Percentiles rank a stretch among this genome's conserved stretches.
Conservation (phyloP, 441 rosid genomes). For the Adansonia rubrostipa region DNA sequence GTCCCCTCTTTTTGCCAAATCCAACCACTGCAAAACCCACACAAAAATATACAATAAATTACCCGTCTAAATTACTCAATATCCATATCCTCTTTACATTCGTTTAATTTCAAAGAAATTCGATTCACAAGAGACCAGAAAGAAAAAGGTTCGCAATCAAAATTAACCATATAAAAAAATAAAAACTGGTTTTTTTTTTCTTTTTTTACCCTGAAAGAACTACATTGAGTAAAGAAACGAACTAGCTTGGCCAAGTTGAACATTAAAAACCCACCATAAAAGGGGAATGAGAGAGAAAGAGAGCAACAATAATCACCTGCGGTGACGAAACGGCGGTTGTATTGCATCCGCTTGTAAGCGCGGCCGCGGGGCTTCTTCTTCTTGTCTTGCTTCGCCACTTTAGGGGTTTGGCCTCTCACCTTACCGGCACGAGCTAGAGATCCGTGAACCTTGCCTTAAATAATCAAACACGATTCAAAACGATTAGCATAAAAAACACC, state of each 20-base stretch:
- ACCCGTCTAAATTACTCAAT: neutral
- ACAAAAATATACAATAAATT: neutral
- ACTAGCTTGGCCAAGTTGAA: neutral
- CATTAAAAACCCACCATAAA: neutral
- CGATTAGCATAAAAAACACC: neutral
- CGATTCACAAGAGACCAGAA: neutral
- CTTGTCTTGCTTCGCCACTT: constrained; percentile 83
- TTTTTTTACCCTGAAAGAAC: neutral
- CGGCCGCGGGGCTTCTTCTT: constrained; percentile 91
- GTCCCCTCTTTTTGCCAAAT: constrained; percentile 74
- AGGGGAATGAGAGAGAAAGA: neutral
- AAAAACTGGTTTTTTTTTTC: neutral
- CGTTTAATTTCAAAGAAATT: neutral
- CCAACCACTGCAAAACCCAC: constrained; percentile 48
- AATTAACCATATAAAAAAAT: neutral
- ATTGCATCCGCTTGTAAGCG: constrained; percentile 83
- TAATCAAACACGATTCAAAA: neutral
- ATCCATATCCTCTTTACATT: neutral
- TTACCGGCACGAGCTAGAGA: constrained; percentile 93
- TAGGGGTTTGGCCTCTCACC: constrained; percentile 85
- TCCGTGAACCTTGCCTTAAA: constrained; percentile 86
- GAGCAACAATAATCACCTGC: constrained; percentile 50
- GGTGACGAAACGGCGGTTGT: constrained; percentile 90
- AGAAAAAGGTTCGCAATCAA: neutral
- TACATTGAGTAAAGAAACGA: neutral